Evolutionary conservation across 2,329 filamentous ascomycete genomes (phyloP), one percentile per base, ranked within the genome.

Genomic region (Monilinia vaccinii-corymbosi): DNA sequence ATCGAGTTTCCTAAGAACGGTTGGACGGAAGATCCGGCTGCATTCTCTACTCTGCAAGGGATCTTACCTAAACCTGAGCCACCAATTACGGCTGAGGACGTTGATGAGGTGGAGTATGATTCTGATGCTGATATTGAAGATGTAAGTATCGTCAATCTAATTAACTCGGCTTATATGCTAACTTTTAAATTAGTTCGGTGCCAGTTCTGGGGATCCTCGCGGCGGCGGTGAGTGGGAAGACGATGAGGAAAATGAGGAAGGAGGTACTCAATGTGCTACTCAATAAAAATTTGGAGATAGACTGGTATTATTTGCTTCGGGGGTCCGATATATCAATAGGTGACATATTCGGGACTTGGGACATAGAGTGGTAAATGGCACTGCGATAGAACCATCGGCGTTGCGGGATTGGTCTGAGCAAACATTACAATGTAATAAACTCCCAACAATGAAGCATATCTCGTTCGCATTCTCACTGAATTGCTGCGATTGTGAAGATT

Each of bases 51-150:
- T 49, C 78, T 99, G 60, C 78, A 82, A 69, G 88, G 89, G 68
- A 79, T 96, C 32, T 79, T 99, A 14, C 94, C 94, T 0, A 75
- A 75, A 61, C 77, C 82, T 11, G 81, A 71, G 0, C 75, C 81
- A 5, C 76, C 81, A 11, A 86, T 93, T 64, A 78, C 63, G 38
- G 44, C 65, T 0, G 86, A 93, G 0, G 84, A 89, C 61, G 79
- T 92, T 10, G 94, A 97, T 61, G 91, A 97, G 65, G 91, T 97
- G 0, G 83, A 90, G 3, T 96, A 89, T 68, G 88, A 96, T 63
- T 82, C 83, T n/a, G 84, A 92, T 65, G 90, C 85, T 4, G 86
- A 91, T 68, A 82, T 96, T 67, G 90, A 97, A 56, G 85, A 91
- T 70, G 85, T 87, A 73, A 74, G 80, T 75, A 58, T 5, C 46